A percentile compares a stretch with the other conserved stretches of the same genome.
phyloP scores from a whole-genome alignment of 257 asterid species.

The Nicotiana noctiflora region DNA sequence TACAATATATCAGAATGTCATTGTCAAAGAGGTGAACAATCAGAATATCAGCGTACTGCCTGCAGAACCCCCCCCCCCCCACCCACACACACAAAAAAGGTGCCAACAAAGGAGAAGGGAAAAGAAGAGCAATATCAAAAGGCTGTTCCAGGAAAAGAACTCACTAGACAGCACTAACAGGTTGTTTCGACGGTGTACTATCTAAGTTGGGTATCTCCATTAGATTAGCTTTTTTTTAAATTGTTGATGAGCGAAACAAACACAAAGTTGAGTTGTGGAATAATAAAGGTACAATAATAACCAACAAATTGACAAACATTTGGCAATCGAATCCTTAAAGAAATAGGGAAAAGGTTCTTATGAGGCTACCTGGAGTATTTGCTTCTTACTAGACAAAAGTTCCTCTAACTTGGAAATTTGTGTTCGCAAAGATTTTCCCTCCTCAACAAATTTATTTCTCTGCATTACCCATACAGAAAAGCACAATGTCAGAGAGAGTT shows the following conservation, averaged over 20 bases:
- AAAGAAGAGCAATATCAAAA: not conserved
- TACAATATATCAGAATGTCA: not conserved
- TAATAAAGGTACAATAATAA: not conserved
- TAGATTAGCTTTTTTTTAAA: not conserved
- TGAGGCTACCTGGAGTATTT: conserved; percentile 61
- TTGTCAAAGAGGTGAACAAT: not conserved
- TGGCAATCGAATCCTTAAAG: not conserved
- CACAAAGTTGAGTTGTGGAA: not conserved
- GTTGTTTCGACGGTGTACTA: not conserved
- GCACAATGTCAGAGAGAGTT: not conserved
- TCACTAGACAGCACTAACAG: not conserved
- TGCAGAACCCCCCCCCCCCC: not conserved
- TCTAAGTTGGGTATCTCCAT: not conserved
- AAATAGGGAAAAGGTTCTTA: not conserved
- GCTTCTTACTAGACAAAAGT: conserved; percentile 75
- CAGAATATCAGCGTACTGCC: not conserved
- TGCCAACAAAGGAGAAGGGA: not conserved
- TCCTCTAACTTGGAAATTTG: conserved; percentile 74
- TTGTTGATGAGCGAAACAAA: not conserved
- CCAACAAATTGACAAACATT: not conserved
- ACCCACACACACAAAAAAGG: not conserved
- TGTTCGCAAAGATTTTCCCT: conserved; percentile 58
- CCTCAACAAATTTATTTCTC: conserved; percentile 90
- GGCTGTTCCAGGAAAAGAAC: not conserved
- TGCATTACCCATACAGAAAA: conserved; percentile 23